A percentile compares a stretch with the other conserved stretches of the same genome.
phyloP scores from a whole-genome alignment of 192 early-diverging fungal genomes.

The Coemansia sp. region DNA sequence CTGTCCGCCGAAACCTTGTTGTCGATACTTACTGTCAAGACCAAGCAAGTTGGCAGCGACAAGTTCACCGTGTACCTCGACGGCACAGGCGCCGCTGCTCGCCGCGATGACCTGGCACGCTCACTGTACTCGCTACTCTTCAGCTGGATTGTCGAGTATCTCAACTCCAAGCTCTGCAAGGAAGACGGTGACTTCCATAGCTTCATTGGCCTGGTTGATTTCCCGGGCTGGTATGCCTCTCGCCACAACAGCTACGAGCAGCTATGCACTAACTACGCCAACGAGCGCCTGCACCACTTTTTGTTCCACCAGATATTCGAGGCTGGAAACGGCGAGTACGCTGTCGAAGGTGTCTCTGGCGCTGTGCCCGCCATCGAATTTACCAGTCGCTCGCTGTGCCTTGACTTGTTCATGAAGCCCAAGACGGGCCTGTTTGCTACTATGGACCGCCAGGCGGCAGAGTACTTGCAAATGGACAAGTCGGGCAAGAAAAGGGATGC shows the following conservation, averaged over 20 bases:
- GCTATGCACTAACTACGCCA: conserved; percentile 82
- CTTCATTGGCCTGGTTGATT: conserved; percentile 84
- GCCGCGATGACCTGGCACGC: conserved; percentile 71
- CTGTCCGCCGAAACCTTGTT: conserved; percentile 70
- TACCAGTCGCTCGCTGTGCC: conserved; percentile 64
- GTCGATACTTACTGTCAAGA: conserved; percentile 77
- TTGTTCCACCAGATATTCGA: conserved; percentile 73
- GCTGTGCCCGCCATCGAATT: conserved; percentile 56
- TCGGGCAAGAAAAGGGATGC: conserved; percentile 26
- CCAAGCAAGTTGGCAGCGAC: conserved; percentile 78
- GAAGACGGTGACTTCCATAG: conserved; percentile 62
- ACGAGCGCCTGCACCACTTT: conserved; percentile 84
- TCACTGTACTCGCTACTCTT: conserved; percentile 83
- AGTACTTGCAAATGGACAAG: conserved; percentile 38
- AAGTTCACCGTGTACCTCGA: conserved; percentile 82
- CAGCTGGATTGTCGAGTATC: conserved; percentile 80
- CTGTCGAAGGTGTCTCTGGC: conserved; percentile 59
- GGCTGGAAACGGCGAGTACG: conserved; percentile 61
- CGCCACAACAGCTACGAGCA: conserved; percentile 58
- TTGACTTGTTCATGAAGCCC: conserved; percentile 71
- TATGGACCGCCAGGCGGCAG: conserved; percentile 65
- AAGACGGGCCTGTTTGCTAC: conserved; percentile 73
- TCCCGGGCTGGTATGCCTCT: conserved; percentile 70
- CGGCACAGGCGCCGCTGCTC: conserved; percentile 65
- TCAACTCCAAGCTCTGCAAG: conserved; percentile 78